A percentile compares a stretch with the other conserved stretches of the same genome.
Evolutionary conservation across 768 basidiomycete species (phyloP).

Genomic region (Rossbeevera mucosa): DNA sequence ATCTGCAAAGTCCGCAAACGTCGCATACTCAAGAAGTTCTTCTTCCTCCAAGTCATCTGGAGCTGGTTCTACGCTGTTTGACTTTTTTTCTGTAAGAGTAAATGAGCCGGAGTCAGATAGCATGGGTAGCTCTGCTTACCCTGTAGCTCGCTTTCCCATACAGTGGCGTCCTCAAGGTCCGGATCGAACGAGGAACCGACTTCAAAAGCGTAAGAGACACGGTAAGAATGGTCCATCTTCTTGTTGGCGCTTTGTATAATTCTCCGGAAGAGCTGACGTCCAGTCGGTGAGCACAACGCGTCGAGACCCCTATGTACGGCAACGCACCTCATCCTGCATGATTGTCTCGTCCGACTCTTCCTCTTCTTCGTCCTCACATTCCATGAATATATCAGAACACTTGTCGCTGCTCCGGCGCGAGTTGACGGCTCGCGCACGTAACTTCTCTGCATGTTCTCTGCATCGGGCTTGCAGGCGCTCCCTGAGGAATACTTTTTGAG

Average conservation of each 20-base stretch:
- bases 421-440: conserved; percentile 45
- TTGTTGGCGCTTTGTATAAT: conserved; percentile 54
- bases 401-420: conserved; percentile 44
- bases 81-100: neutral
- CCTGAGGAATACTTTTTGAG: conserved; percentile 52
- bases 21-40: conserved; percentile 52
- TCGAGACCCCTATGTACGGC: neutral
- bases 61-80: conserved; percentile 20
- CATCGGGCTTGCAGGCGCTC: conserved; percentile 60
- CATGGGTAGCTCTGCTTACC: conserved; percentile 28
- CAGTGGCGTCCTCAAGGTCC: conserved; percentile 55
- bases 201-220: conserved; percentile 59
- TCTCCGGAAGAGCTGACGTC: conserved; percentile 55
- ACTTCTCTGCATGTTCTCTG: conserved; percentile 55
- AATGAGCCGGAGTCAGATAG: conserved; percentile 2
- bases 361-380: conserved; percentile 41
- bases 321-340: conserved; percentile 57
- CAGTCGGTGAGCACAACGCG: conserved; percentile 8
- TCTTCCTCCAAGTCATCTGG: conserved; percentile 52
- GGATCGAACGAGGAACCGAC: conserved; percentile 78
- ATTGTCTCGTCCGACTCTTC: conserved; percentile 56
- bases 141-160: conserved; percentile 57
- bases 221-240: conserved; percentile 49
- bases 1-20: conserved; percentile 46
- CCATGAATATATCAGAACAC: conserved; percentile 43